Evolutionary conservation across 108 stramenopile species (phyloP).

Genomic region (Fragilaria crotonensis): DNA sequence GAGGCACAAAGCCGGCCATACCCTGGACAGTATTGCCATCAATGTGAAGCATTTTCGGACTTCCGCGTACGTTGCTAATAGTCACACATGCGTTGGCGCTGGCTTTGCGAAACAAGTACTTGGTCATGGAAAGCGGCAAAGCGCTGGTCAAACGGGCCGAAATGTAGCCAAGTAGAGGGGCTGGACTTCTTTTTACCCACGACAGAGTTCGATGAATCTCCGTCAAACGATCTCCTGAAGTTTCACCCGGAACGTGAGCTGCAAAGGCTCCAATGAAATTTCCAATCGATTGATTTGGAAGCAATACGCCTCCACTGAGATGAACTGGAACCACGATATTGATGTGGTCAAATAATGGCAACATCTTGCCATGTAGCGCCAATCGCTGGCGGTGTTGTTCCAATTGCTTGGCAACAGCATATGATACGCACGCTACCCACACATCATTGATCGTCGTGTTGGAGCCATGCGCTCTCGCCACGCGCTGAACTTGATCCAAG

Average conservation of each 20-base stretch:
- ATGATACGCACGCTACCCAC: conserved; percentile 63
- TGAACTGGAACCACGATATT: conserved; percentile 79
- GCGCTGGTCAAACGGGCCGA: conserved; percentile 34
- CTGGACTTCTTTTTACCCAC: conserved; percentile 53
- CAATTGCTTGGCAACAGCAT: conserved; percentile 62
- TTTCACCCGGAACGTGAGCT: conserved; percentile 52
- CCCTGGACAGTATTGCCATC: conserved; percentile 54
- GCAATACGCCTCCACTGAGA: conserved; percentile 62
- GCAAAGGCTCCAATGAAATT: conserved; percentile 84
- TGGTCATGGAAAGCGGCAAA: conserved; percentile 32
- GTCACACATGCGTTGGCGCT: conserved; percentile 68
- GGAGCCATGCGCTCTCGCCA: conserved; percentile 28
- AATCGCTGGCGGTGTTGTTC: conserved; percentile 36
- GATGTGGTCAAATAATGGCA: conserved; percentile 17
- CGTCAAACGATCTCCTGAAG: conserved; percentile 39
- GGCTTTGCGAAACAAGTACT: conserved; percentile 40
- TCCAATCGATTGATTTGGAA: conserved; percentile 68
- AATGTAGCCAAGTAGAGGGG: conserved; percentile 50
- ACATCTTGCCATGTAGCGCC: background rate
- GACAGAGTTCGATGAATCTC: conserved; percentile 45
- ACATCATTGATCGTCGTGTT: conserved; percentile 78
- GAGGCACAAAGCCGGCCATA: conserved; percentile 68
- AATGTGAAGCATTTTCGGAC: conserved; percentile 52
- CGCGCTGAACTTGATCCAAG: conserved; percentile 63
- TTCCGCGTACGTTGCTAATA: conserved; percentile 66